Percentiles rank a stretch among this genome's conserved stretches.
Evolutionary conservation across 306 rosid genomes (phyloP).

Genomic region (Dryas drummondii): DNA sequence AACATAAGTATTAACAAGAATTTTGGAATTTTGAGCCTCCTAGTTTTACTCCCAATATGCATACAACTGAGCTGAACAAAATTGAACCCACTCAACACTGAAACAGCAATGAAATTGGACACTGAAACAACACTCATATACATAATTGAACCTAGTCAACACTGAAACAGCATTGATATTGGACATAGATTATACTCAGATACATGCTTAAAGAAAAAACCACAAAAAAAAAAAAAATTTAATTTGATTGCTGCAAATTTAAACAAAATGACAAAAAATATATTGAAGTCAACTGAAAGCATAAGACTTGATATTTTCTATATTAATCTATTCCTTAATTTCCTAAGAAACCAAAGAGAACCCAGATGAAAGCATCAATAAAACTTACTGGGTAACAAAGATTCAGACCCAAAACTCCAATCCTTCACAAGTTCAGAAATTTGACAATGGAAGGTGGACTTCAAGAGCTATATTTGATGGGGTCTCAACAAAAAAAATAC

Average conservation of each 20-base stretch:
- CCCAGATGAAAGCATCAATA: conserved; percentile 27
- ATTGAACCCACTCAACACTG: background rate
- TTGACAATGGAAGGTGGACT: background rate
- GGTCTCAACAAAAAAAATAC: background rate
- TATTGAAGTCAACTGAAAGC: background rate
- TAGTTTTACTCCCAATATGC: background rate
- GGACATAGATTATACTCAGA: background rate
- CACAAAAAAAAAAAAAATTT: background rate
- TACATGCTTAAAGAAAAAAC: background rate
- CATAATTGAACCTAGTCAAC: background rate
- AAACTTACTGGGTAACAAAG: conserved; percentile 22
- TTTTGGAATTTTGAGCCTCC: background rate
- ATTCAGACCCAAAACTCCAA: conserved; percentile 19
- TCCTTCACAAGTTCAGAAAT: background rate
- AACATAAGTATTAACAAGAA: background rate
- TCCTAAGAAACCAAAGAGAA: conserved; percentile 13
- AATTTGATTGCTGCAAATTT: background rate
- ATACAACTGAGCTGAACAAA: background rate
- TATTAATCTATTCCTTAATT: background rate
- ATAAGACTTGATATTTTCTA: background rate
- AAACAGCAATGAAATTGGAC: no score
- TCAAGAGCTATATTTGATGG: background rate
- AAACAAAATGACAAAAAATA: background rate
- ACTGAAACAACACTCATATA: background rate
- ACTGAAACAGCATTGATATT: conserved; percentile 8